phyloP scores from a whole-genome alignment of 2,329 filamentous ascomycete species.

The Zalaria obscura region DNA sequence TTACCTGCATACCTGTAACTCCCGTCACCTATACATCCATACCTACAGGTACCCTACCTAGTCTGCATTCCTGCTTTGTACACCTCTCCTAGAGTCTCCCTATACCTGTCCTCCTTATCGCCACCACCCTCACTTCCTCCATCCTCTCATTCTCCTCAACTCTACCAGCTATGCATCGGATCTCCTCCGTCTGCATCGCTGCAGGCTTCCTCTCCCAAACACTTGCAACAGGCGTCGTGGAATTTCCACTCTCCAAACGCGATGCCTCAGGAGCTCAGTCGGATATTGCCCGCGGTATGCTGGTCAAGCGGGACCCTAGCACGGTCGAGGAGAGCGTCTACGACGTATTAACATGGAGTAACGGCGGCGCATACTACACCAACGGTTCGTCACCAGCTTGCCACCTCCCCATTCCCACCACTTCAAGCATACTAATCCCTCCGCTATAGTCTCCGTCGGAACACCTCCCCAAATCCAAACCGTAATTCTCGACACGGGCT shows the following conservation, averaged over 20 bases:
- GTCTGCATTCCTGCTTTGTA: too few relatives aligned
- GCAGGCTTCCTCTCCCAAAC: too few relatives aligned
- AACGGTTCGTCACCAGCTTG: constrained; percentile 9
- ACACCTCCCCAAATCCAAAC: constrained; percentile 17
- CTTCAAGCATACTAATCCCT: too few relatives aligned
- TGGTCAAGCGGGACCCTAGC: constrained; percentile 3
- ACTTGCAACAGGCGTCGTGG: background rate
- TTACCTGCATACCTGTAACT: too few relatives aligned
- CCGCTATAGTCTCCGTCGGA: constrained; percentile 14
- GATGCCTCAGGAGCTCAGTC: background rate
- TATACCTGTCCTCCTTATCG: too few relatives aligned
- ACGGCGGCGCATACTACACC: constrained; percentile 19
- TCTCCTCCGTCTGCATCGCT: background rate
- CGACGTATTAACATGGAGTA: constrained; percentile 15
- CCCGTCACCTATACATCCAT: too few relatives aligned
- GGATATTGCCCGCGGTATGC: background rate
- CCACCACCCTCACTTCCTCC: background rate
- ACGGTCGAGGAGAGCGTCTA: constrained; percentile 15
- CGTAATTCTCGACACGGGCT: constrained; percentile 20
- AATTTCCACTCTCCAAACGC: background rate
- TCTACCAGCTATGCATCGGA: background rate
- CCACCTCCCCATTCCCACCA: too few relatives aligned
- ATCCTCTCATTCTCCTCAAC: constrained; percentile 1
- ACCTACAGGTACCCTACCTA: too few relatives aligned
- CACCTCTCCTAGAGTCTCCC: too few relatives aligned